Base-by-base conservation (phyloP, 2,329 filamentous ascomycete genomes). In the Xylariales sp. region DNA sequence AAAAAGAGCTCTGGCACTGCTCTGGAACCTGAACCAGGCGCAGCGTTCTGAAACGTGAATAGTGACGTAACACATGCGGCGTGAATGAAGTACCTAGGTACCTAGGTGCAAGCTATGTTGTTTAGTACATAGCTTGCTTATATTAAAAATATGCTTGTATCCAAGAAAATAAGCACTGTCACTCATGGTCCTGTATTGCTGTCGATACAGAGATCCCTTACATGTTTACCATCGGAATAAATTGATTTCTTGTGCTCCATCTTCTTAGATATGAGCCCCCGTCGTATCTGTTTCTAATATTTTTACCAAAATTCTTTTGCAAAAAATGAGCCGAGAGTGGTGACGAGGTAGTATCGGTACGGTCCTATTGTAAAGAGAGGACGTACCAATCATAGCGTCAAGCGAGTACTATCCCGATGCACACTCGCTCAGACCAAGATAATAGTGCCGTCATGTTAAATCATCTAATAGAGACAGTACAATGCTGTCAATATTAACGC, bases 381-480 rank as follows among this genome's bases (percentile, higher is more conserved):
- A 45, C 18, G 32, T 43, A n/a, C 12, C 39, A 55, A 55, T 18
- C 34, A 41, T 41, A 12, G 39, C 14, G 39, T 41, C 39, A 41
- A 41, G 9, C 12, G 39, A 41, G 39, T 14, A 14, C 10, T 34
- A 28, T 8, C 4, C 9, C 34, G 23, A 23, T 30, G 53, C n/a
- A 7, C 18, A 2, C 4, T 4, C 8, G 39, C 12, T 34, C 7
- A 41, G 10, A 48, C 7, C 10, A 16, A 23, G 2, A 30, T 8
- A 56, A 52, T 41, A n/a, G 10, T 16, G 45, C 2, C 3, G 28
- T 63, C 49, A 65, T n/a, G 53, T 56, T 45, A 62, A 60, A 48
- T 67, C 67, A 23, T 69, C 64, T 34, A 67, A 57, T 14, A 69
- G 34, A 60, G 67, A 67, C 9, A 64, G 41, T 16, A 66, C 54